Percentiles rank a stretch among this genome's conserved stretches.
Conservation (phyloP, 2,329 filamentous ascomycete genomes). For the Curvularia hawaiiensis region DNA sequence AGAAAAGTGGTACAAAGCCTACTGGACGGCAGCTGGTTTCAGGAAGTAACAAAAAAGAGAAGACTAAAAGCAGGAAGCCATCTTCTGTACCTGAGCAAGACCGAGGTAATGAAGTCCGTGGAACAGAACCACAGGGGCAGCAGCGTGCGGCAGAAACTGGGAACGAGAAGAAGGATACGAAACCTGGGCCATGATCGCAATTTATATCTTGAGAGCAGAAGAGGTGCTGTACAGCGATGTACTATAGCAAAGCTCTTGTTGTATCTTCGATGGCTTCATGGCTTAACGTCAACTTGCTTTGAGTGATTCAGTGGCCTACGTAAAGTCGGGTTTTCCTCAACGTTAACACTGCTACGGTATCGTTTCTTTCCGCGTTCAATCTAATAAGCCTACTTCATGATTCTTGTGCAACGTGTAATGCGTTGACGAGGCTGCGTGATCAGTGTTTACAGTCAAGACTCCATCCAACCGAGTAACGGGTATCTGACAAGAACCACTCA, state of each 20-base stretch:
- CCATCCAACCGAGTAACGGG: not conserved
- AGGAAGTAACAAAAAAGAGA: not conserved
- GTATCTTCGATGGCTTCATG: not conserved
- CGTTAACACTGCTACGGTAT: not conserved
- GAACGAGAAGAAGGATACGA: not conserved
- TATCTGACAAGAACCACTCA: not conserved
- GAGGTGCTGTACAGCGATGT: not conserved
- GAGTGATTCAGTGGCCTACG: not conserved
- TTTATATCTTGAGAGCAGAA: not conserved
- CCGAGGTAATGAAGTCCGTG: not conserved
- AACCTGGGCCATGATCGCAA: not conserved
- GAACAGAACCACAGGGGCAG: not conserved
- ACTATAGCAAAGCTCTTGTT: not conserved
- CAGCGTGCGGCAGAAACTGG: not conserved
- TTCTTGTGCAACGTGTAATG: not conserved
- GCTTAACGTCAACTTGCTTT: not conserved
- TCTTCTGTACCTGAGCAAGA: not conserved
- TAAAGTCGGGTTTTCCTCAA: not conserved
- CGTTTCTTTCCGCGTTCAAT: not conserved
- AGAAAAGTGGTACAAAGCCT: not conserved
- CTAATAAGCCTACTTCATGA: not conserved
- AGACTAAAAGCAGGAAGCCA: not conserved
- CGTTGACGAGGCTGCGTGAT: not conserved
- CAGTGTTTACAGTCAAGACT: not conserved
- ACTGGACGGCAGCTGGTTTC: not conserved